Evolutionary conservation across 768 basidiomycete species (phyloP).

Genomic region (Kwoniella shandongensis): DNA sequence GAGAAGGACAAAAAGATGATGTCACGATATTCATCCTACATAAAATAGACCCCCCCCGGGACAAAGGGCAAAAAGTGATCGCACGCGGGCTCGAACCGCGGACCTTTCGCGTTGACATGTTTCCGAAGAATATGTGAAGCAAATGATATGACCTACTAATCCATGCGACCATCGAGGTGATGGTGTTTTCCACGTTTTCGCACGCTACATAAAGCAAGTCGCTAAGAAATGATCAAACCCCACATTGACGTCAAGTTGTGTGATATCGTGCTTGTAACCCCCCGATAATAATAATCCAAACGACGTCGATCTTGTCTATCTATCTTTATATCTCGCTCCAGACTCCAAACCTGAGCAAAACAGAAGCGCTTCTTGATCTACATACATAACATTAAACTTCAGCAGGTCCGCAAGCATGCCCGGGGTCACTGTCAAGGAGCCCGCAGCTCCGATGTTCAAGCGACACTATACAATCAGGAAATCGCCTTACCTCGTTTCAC

Average conservation of each 20-base stretch:
- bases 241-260: no score
- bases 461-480: conserved; percentile 36
- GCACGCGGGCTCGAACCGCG: conserved; percentile 5
- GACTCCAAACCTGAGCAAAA: no score
- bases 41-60: no score
- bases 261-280: no score
- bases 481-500: conserved; percentile 45
- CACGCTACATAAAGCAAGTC: not conserved
- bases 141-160: not conserved
- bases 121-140: not conserved
- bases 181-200: not conserved
- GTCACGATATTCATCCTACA: not conserved
- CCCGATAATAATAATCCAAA: no score
- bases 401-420: no score
- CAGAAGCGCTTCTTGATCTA: no score
- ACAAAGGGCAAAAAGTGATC: conserved; percentile 1
- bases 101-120: conserved; percentile 1
- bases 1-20: not conserved
- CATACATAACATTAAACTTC: no score
- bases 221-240: no score
- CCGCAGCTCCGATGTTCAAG: conserved; percentile 7
- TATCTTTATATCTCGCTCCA: no score
- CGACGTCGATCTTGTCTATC: no score
- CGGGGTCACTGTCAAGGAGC: conserved; percentile 9
- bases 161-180: conserved; percentile 1